Base-by-base conservation (phyloP, 352 stramenopile species). In the Elongisporangium undulatum region DNA sequence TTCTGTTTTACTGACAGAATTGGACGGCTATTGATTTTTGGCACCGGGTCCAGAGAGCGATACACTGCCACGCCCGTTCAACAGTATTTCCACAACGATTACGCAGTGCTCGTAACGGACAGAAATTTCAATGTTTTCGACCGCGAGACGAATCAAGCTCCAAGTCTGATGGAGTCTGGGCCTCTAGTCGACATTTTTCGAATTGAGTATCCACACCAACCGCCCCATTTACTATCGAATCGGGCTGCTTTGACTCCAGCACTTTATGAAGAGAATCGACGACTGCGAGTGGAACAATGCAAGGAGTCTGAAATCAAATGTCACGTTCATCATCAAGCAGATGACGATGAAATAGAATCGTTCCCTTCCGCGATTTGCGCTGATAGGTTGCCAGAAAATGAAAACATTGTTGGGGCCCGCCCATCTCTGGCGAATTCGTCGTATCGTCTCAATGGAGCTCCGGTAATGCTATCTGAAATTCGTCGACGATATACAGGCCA, bases 61-160 rank as follows among this genome's bases (percentile, higher is more conserved):
- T 94, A 84, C 49, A 63, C 68, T 2, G 75, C 70, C 5, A 79
- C 73, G 5, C 87, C 83, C 19, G 73, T 87, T 41, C 85, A 97
- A 63, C 90, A 97, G 62, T 92, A 92, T 58, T 97, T 98, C 58
- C 69, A 83, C 5, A 94, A 80, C 23, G 93, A 98, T 66, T 98
- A 97, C 56, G 80, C 81, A 7, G 85, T 90, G 61, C 72, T 98
- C 22, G 59, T 97, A 16, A 91, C 86, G 4, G 93, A 98, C 72
- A 69, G 78, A 5, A 66, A 94, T 57, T 90, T 95, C 45, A 94
- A 97, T 51, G 91, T 97, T 5, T 70, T 89, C 2, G 93, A 98
- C 63, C 79, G 85, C 7, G 87, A 92, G 55, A 96, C 89, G 15
- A 81, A 96, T 61, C 66, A 90, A 12, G 69, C 92, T 22, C 85